Conservation (phyloP, 1,284 basidiomycete genomes). For the Microstroma glucosiphilum region DNA sequence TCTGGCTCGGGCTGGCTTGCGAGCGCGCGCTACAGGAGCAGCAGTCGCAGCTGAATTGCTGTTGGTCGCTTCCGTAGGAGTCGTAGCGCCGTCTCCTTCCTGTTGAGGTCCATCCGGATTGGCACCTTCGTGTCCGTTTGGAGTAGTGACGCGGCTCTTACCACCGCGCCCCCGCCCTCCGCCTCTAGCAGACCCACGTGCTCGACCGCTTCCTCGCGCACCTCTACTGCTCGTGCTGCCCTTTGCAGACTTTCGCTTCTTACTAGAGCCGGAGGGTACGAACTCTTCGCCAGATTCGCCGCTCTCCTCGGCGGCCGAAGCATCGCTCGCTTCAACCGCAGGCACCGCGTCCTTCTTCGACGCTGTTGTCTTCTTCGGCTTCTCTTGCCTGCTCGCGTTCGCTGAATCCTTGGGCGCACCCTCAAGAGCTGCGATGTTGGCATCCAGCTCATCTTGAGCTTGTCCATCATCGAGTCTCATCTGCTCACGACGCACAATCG, state of each 20-base stretch:
- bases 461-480: not conserved
- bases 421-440: conserved; percentile 26
- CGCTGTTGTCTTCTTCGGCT: not conserved
- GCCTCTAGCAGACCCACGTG: not conserved
- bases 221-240: not conserved
- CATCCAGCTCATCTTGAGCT: conserved; percentile 21
- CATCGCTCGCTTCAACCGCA: not conserved
- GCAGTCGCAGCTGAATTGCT: not conserved
- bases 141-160: not conserved
- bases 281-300: not conserved
- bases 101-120: not conserved
- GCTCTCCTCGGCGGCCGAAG: not conserved
- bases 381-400: not conserved
- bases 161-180: conserved; percentile 10
- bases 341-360: not conserved
- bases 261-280: not conserved
- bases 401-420: conserved; percentile 3
- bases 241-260: not conserved
- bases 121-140: not conserved
- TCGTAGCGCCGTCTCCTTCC: not conserved
- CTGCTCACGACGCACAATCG: conserved; percentile 25
- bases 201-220: not conserved
- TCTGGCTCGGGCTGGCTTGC: not conserved
- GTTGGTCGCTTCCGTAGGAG: not conserved
- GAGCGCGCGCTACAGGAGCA: not conserved